These are phyloP conservation scores for Xylaria digitata DNA, from an alignment of 2,329 filamentous ascomycete species.

Conservation along the genomic window DNA sequence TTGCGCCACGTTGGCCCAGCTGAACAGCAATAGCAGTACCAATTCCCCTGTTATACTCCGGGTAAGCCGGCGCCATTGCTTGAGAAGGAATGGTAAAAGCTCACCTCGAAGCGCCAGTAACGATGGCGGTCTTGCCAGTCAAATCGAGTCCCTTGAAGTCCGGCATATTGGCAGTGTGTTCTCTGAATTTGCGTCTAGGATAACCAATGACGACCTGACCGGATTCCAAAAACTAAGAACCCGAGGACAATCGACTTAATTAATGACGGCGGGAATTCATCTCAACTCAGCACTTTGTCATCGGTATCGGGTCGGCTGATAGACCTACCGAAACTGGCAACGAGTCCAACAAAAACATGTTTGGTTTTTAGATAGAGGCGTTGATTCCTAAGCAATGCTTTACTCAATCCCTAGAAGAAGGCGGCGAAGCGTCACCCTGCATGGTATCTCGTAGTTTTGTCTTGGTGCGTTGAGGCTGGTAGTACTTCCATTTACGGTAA, in stretches of 20 bases:
- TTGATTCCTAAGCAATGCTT: too few relatives aligned
- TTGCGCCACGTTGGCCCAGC: constrained; percentile 15
- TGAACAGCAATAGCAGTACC: constrained; percentile 14
- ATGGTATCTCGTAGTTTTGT: too few relatives aligned
- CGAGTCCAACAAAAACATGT: not conserved
- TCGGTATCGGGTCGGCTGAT: not conserved
- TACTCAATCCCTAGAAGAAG: too few relatives aligned
- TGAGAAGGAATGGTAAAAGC: not conserved
- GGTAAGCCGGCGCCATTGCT: not conserved
- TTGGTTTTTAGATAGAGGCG: not conserved
- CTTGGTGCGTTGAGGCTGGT: not conserved
- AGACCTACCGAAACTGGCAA: constrained; percentile 11
- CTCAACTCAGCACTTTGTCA: not conserved
- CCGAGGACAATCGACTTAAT: not conserved
- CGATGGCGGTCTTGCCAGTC: constrained; percentile 10
- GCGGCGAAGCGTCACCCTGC: not conserved
- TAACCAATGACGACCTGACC: not conserved
- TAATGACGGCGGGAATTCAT: not conserved
- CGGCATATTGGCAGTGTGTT: not conserved
- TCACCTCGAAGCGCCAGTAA: constrained; percentile 7
- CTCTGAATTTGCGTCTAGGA: not conserved
- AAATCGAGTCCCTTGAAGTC: constrained; percentile 16
- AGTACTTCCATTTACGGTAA: constrained; percentile 17
- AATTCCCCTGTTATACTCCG: not conserved
- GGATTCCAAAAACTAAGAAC: not conserved